Evolutionary conservation across 805 yeast genomes (phyloP).

Genomic region (Limtongia smithiae): DNA sequence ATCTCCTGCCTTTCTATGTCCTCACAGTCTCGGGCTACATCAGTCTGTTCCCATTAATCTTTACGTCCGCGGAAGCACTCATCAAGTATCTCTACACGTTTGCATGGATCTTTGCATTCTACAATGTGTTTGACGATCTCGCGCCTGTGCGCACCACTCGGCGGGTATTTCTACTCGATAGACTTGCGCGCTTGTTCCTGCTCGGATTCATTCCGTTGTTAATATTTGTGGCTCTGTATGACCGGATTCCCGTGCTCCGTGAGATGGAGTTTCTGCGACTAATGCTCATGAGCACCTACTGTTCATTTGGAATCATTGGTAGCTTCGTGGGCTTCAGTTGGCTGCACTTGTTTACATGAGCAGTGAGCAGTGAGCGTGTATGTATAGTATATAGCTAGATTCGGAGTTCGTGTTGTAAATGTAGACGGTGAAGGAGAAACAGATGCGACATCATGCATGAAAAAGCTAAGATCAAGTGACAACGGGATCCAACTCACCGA

Average conservation of each 20-base stretch:
- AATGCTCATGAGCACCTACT: slow-evolving; percentile 81
- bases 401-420: too few relatives aligned
- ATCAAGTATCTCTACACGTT: slow-evolving; percentile 73
- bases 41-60: slow-evolving; percentile 82
- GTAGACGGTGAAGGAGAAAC: too few relatives aligned
- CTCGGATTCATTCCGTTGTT: slow-evolving; percentile 67
- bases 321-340: slow-evolving; percentile 88
- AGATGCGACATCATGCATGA: too few relatives aligned
- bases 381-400: background rate
- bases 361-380: background rate
- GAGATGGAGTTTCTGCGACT: slow-evolving; percentile 70
- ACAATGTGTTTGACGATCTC: slow-evolving; percentile 61
- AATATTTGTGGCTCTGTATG: slow-evolving; percentile 53
- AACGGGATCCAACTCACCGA: too few relatives aligned
- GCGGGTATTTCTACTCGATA: slow-evolving; percentile 59
- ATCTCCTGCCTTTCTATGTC: slow-evolving; percentile 67
- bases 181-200: slow-evolving; percentile 64
- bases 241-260: slow-evolving; percentile 44
- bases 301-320: slow-evolving; percentile 76
- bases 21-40: slow-evolving; percentile 78
- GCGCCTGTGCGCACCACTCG: slow-evolving; percentile 32
- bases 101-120: slow-evolving; percentile 79
- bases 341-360: slow-evolving; percentile 56
- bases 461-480: too few relatives aligned
- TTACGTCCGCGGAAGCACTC: slow-evolving; percentile 73